A percentile compares a stretch with the other conserved stretches of the same genome.
These are phyloP conservation scores for Gnaphalium uliginosum DNA, from an alignment of 129 eudicot species.

Conservation along the genomic window DNA sequence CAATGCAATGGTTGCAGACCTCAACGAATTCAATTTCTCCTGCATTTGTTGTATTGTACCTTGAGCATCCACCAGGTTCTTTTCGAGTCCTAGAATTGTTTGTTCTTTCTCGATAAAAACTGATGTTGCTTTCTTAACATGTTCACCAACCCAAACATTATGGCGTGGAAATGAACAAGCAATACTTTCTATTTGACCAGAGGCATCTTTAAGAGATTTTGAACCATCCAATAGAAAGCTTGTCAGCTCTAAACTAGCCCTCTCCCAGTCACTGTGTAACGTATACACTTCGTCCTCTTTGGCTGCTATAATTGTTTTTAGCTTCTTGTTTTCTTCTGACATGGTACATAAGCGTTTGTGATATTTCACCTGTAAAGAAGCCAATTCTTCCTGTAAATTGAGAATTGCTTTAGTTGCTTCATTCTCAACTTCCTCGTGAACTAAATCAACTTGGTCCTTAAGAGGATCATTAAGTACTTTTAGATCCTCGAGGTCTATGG, in stretches of 20 bases:
- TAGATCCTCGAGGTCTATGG: slow-evolving; percentile 56
- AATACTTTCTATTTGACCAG: slow-evolving; percentile 58
- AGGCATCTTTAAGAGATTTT: slow-evolving; percentile 69
- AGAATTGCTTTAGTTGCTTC: slow-evolving; percentile 72
- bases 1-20: slow-evolving; percentile 71
- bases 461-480: slow-evolving; percentile 42
- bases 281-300: slow-evolving; percentile 63
- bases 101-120: slow-evolving; percentile 68
- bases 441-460: slow-evolving; percentile 46
- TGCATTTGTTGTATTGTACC: slow-evolving; percentile 58
- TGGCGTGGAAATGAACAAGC: slow-evolving; percentile 54
- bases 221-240: slow-evolving; percentile 74
- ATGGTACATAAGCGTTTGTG: slow-evolving; percentile 42
- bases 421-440: slow-evolving; percentile 55
- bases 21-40: slow-evolving; percentile 57
- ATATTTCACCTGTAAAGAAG: slow-evolving; percentile 61
- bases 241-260: slow-evolving; percentile 76
- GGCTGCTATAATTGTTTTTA: slow-evolving; percentile 44
- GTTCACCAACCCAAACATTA: slow-evolving; percentile 56
- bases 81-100: slow-evolving; percentile 50
- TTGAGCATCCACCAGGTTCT: slow-evolving; percentile 71
- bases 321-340: slow-evolving; percentile 57
- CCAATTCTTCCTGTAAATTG: slow-evolving; percentile 70
- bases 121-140: slow-evolving; percentile 62
- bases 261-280: slow-evolving; percentile 64